A percentile compares a stretch with the other conserved stretches of the same genome.
Evolutionary conservation across 176 grass and related monocot species (phyloP).

Genomic region (Elymus sibiricus): DNA sequence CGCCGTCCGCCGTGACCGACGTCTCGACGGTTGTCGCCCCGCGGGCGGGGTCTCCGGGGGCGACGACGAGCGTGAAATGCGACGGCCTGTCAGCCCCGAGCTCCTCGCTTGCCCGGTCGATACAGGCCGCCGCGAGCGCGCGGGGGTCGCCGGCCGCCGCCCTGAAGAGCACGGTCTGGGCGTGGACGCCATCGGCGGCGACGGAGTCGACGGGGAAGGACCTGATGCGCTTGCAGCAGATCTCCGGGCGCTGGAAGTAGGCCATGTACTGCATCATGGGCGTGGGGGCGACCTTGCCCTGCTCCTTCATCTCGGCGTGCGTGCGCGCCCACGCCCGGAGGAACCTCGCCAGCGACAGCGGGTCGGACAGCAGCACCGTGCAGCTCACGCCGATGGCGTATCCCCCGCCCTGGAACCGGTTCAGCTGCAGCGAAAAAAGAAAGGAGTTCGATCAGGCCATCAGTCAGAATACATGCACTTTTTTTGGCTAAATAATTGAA

Average conservation of each 20-base stretch:
- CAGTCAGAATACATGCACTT: neutral
- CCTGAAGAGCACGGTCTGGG: slow-evolving; percentile 43
- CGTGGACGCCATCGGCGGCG: neutral
- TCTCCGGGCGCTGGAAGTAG: slow-evolving; percentile 50
- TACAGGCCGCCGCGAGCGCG: slow-evolving; percentile 42
- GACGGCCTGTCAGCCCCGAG: neutral
- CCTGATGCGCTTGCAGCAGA: slow-evolving; percentile 23
- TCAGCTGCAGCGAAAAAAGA: slow-evolving; percentile 38
- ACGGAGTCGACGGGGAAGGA: slow-evolving; percentile 43
- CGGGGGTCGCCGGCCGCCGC: neutral
- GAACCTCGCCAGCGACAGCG: slow-evolving; percentile 53
- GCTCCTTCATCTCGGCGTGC: slow-evolving; percentile 44
- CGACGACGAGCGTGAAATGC: slow-evolving; percentile 35
- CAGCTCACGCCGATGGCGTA: slow-evolving; percentile 79
- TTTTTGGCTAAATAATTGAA: neutral
- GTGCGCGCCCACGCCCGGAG: slow-evolving; percentile 60
- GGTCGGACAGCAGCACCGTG: slow-evolving; percentile 62
- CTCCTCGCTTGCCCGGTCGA: slow-evolving; percentile 14
- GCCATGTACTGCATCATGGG: slow-evolving; percentile 59
- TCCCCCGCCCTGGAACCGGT: slow-evolving; percentile 60
- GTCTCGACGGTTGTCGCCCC: slow-evolving; percentile 36
- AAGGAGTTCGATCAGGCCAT: neutral
- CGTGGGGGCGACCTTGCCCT: slow-evolving; percentile 1
- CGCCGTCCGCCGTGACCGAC: neutral
- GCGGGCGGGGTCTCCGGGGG: neutral